Evolutionary conservation across 345 rosid genomes (phyloP).

Genomic region (Populus simonii): DNA sequence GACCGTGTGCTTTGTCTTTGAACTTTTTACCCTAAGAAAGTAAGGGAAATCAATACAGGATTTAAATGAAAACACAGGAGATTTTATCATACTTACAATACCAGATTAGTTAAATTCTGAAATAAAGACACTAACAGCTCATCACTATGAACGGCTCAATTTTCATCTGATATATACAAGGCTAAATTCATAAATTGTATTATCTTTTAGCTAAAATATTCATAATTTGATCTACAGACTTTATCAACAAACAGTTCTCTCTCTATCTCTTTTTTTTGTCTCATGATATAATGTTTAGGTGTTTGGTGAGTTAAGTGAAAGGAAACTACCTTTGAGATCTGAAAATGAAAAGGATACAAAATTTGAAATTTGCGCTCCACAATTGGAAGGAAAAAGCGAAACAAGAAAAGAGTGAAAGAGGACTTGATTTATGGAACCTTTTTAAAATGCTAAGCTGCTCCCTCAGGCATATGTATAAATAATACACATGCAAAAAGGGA

Average conservation of each 20-base stretch:
- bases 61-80: not conserved
- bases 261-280: not conserved
- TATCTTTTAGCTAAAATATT: not conserved
- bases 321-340: not conserved
- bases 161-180: not conserved
- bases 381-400: not conserved
- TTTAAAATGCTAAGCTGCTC: not conserved
- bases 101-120: no score
- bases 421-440: not conserved
- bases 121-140: not conserved
- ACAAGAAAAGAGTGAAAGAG: not conserved
- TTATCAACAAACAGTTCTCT: not conserved
- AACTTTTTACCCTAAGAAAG: conserved; percentile 84
- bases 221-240: not conserved
- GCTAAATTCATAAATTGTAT: not conserved
- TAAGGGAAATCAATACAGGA: not conserved
- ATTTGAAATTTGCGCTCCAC: not conserved
- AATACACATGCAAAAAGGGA: not conserved
- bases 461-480: not conserved
- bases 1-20: conserved; percentile 72
- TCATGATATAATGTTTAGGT: not conserved
- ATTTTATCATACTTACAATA: not conserved
- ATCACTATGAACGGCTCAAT: not conserved
- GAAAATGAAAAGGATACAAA: not conserved
- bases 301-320: not conserved